phyloP scores from a whole-genome alignment of 208 protist species.

The Leptomonas pyrrhocoris region DNA sequence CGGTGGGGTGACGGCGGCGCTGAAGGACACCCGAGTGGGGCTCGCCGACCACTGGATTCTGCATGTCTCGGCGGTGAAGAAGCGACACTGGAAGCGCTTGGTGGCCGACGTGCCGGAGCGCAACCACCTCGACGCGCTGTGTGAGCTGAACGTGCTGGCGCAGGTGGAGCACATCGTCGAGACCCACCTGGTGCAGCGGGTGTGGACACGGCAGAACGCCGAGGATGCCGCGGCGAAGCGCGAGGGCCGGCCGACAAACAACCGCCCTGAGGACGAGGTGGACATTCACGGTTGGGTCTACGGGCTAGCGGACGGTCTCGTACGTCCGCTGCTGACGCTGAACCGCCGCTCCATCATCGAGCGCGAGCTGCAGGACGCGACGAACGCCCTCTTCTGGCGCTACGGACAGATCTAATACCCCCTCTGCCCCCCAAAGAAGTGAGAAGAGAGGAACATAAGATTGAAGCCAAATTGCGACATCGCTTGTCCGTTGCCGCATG shows the following conservation, averaged over 20 bases:
- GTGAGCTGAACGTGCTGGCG: slow-evolving; percentile 79
- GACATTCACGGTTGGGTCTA: slow-evolving; percentile 85
- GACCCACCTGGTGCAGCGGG: slow-evolving; percentile 59
- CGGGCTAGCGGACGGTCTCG: slow-evolving; percentile 60
- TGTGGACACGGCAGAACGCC: slow-evolving; percentile 55
- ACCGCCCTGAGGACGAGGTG: slow-evolving; percentile 42
- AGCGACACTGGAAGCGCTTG: slow-evolving; percentile 72
- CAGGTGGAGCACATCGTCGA: slow-evolving; percentile 70
- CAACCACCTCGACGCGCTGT: slow-evolving; percentile 61
- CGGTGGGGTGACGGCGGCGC: slow-evolving; percentile 88
- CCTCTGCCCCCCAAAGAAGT: no score
- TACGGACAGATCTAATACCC: slow-evolving; percentile 53
- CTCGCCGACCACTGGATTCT: slow-evolving; percentile 85
- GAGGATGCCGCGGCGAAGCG: slow-evolving; percentile 46
- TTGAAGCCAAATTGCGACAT: no score
- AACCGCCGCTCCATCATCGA: slow-evolving; percentile 53
- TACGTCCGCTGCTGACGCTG: slow-evolving; percentile 70
- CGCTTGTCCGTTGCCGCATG: no score
- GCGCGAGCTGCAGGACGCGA: slow-evolving; percentile 48
- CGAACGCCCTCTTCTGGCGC: slow-evolving; percentile 67
- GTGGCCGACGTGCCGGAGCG: slow-evolving; percentile 40
- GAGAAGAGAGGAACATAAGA: no score
- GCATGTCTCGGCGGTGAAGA: slow-evolving; percentile 69
- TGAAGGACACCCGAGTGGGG: slow-evolving; percentile 57
- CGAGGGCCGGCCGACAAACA: slow-evolving; percentile 33